These are phyloP conservation scores for Schwanniomyces sp. DNA, from an alignment of 805 yeast genomes.

Conservation along the genomic window DNA sequence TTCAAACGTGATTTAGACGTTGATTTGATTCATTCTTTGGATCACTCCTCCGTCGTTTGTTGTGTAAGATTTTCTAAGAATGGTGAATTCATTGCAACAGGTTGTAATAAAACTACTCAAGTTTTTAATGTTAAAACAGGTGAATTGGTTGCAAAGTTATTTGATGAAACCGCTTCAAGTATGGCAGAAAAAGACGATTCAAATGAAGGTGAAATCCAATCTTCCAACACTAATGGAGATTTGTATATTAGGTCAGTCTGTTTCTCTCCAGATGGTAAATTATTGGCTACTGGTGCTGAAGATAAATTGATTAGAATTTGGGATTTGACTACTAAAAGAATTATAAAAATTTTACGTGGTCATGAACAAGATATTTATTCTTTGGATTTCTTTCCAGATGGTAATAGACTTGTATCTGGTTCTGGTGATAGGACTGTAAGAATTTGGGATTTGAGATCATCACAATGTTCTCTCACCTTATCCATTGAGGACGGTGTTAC, in stretches of 20 bases:
- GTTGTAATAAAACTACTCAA: conserved; percentile 94
- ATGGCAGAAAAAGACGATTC: conserved; percentile 40
- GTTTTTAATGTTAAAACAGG: conserved; percentile 93
- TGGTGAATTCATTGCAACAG: conserved; percentile 93
- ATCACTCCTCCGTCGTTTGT: conserved; percentile 93
- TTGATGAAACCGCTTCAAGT: conserved; percentile 62
- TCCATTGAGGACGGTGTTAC: conserved; percentile 97
- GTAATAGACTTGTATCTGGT: conserved; percentile 90
- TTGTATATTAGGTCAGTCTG: conserved; percentile 93
- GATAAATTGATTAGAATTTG: conserved; percentile 91
- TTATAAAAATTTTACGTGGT: conserved; percentile 83
- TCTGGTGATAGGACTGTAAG: conserved; percentile 96
- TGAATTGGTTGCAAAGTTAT: conserved; percentile 78
- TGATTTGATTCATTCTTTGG: conserved; percentile 84
- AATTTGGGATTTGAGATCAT: conserved; percentile 91
- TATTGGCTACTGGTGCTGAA: conserved; percentile 91
- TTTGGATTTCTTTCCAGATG: conserved; percentile 91
- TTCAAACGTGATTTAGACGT: conserved; percentile 69
- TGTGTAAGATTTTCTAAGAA: conserved; percentile 91
- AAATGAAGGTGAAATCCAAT: conserved; percentile 28
- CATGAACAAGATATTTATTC: conserved; percentile 98
- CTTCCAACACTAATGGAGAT: conserved; percentile 68
- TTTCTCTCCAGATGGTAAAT: conserved; percentile 90
- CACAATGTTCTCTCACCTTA: conserved; percentile 84
- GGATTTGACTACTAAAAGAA: conserved; percentile 85